Evolutionary conservation across 108 stramenopile species (phyloP).

Genomic region (Schizochytrium sp.): DNA sequence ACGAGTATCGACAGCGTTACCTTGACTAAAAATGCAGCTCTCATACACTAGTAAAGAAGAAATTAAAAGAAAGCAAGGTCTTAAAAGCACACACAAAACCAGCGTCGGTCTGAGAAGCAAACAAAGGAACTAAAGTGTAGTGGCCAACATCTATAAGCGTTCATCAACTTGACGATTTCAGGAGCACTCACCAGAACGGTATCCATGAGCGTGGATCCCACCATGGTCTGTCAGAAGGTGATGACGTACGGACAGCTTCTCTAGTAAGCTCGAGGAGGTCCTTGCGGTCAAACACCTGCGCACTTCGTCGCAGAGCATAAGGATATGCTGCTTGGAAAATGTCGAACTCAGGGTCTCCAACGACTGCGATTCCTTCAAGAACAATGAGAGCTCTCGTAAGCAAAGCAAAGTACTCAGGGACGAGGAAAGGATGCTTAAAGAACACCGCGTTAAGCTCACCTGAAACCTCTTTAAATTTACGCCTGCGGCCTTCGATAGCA

Average conservation of each 20-base stretch:
- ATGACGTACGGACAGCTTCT: neutral
- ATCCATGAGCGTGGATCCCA: neutral
- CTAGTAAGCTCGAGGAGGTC: conserved; percentile 6
- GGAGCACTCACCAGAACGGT: neutral
- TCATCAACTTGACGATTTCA: too few relatives aligned
- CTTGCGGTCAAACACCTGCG: conserved; percentile 68
- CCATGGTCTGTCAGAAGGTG: neutral
- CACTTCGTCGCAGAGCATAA: conserved; percentile 80
- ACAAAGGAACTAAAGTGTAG: too few relatives aligned
- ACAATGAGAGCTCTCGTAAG: conserved; percentile 87
- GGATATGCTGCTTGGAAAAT: conserved; percentile 88
- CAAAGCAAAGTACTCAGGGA: conserved; percentile 91
- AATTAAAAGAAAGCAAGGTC: too few relatives aligned
- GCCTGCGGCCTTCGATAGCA: conserved; percentile 79
- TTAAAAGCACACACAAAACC: too few relatives aligned
- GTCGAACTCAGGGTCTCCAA: conserved; percentile 88
- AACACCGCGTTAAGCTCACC: conserved; percentile 89
- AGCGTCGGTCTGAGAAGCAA: too few relatives aligned
- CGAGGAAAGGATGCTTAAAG: conserved; percentile 86
- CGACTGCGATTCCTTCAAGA: conserved; percentile 89
- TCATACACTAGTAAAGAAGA: too few relatives aligned
- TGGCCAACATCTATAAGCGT: too few relatives aligned
- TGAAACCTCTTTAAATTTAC: conserved; percentile 85
- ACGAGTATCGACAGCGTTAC: too few relatives aligned
- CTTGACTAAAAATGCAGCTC: too few relatives aligned